These are phyloP conservation scores for Infundibulicybe gibba DNA, from an alignment of 768 basidiomycete genomes.

Conservation along the genomic window DNA sequence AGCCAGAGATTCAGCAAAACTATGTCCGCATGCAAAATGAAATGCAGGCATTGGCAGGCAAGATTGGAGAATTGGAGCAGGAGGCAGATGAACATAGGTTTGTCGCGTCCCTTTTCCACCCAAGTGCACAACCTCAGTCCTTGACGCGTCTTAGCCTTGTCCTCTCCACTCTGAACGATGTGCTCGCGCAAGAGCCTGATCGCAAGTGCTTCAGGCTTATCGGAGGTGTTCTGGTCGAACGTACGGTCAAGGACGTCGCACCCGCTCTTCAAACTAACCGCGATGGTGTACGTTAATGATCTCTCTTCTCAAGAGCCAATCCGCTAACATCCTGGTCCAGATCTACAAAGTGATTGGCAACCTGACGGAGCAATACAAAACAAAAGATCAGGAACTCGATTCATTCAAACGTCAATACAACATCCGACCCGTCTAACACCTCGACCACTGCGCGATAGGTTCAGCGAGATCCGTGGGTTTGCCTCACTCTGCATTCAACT, in stretches of 20 bases:
- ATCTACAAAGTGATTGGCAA: conserved; percentile 78
- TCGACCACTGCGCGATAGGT: no score
- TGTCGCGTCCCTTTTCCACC: conserved; percentile 21
- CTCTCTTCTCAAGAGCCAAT: conserved; percentile 5
- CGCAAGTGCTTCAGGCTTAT: conserved; percentile 96
- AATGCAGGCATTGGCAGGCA: conserved; percentile 85
- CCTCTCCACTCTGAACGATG: conserved; percentile 81
- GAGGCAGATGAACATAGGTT: conserved; percentile 96
- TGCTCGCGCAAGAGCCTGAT: conserved; percentile 75
- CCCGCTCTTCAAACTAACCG: conserved; percentile 88
- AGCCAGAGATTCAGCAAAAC: conserved; percentile 81
- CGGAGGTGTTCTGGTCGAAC: conserved; percentile 92
- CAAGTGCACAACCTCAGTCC: conserved; percentile 1
- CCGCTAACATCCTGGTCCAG: conserved; percentile 36
- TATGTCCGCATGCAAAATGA: conserved; percentile 85
- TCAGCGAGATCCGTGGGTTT: neutral
- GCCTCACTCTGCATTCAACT: neutral
- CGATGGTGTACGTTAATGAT: conserved; percentile 60
- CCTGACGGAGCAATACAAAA: conserved; percentile 84
- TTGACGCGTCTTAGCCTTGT: conserved; percentile 60
- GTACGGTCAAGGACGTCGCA: conserved; percentile 92
- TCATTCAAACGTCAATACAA: conserved; percentile 74
- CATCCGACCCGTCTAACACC: conserved; percentile 53
- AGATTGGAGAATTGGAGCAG: conserved; percentile 94
- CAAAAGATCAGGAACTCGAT: conserved; percentile 82